phyloP scores from a whole-genome alignment of 2,329 filamentous ascomycete genomes.

The Xylaria sp. region DNA sequence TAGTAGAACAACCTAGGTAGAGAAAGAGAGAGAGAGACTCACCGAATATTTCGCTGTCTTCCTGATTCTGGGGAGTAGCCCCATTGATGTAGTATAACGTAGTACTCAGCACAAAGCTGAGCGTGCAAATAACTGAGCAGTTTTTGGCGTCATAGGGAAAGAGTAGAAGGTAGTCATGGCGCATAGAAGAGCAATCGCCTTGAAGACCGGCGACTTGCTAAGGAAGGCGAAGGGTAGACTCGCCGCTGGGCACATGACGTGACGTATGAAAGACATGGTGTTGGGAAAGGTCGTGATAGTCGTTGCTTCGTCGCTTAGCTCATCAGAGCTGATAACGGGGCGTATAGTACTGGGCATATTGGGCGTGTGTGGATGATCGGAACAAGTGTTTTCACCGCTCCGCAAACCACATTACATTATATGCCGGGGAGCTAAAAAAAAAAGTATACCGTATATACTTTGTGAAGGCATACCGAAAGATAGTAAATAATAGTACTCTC shows the following conservation, averaged over 20 bases:
- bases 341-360: constrained; percentile 28
- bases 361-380: constrained; percentile 14
- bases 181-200: constrained; percentile 30
- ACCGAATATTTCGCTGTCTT: constrained; percentile 32
- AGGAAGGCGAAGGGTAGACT: constrained; percentile 31
- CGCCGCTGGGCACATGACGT: constrained; percentile 29
- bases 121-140: constrained; percentile 30
- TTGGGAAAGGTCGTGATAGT: constrained; percentile 32
- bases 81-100: constrained; percentile 32
- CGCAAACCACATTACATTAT: constrained; percentile 21
- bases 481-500: too few species aligned
- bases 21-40: constrained; percentile 28
- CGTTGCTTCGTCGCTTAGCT: constrained; percentile 30
- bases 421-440: constrained; percentile 22
- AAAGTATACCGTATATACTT: constrained; percentile 28
- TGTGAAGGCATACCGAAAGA: too few species aligned
- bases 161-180: constrained; percentile 30
- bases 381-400: constrained; percentile 21
- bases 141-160: constrained; percentile 30
- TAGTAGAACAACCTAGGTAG: constrained; percentile 25
- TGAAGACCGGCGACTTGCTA: constrained; percentile 29
- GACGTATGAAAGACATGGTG: constrained; percentile 28
- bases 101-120: constrained; percentile 30
- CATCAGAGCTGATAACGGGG: constrained; percentile 29
- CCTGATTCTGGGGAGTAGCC: constrained; percentile 30